Evolutionary conservation across 2,329 filamentous ascomycete genomes (phyloP).

Genomic region (Bipolaris oryzae): DNA sequence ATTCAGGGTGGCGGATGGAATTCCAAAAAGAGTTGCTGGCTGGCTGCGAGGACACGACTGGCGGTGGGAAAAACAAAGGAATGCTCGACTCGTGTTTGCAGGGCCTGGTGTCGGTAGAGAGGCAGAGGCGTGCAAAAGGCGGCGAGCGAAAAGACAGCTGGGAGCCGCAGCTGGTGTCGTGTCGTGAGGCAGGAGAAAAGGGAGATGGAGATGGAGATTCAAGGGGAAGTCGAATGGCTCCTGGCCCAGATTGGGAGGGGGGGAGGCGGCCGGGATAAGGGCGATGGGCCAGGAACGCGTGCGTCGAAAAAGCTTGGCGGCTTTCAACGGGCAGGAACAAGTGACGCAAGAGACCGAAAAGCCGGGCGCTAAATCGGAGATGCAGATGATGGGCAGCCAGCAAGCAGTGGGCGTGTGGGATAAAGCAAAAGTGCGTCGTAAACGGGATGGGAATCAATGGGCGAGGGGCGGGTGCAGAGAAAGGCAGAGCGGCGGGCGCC

Average conservation of each 20-base stretch:
- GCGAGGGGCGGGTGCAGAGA: not conserved
- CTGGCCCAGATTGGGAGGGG: conserved; percentile 21
- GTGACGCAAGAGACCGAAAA: conserved; percentile 16
- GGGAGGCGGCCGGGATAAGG: conserved; percentile 20
- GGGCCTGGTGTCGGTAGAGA: not conserved
- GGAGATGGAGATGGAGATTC: conserved; percentile 6
- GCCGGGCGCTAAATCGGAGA: not conserved
- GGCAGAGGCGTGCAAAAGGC: conserved; percentile 1
- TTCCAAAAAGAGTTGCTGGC: conserved; percentile 30
- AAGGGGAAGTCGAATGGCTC: conserved; percentile 25
- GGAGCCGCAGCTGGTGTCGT: conserved; percentile 21
- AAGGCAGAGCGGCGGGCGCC: conserved; percentile 5
- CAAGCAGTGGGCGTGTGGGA: conserved; percentile 1
- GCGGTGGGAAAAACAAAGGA: conserved; percentile 18
- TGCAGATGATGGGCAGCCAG: not conserved
- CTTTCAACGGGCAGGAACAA: conserved; percentile 20
- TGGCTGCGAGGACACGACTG: conserved; percentile 21
- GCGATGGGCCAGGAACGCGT: conserved; percentile 28
- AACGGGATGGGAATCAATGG: not conserved
- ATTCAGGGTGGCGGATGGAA: conserved; percentile 15
- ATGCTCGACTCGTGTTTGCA: conserved; percentile 11
- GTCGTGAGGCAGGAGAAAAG: conserved; percentile 24
- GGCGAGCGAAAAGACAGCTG: conserved; percentile 4
- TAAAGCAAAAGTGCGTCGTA: conserved; percentile 2
- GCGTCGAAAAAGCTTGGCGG: conserved; percentile 27